These are phyloP conservation scores for Mixia osmundae DNA, from an alignment of 1,284 basidiomycete genomes.

Conservation along the genomic window DNA sequence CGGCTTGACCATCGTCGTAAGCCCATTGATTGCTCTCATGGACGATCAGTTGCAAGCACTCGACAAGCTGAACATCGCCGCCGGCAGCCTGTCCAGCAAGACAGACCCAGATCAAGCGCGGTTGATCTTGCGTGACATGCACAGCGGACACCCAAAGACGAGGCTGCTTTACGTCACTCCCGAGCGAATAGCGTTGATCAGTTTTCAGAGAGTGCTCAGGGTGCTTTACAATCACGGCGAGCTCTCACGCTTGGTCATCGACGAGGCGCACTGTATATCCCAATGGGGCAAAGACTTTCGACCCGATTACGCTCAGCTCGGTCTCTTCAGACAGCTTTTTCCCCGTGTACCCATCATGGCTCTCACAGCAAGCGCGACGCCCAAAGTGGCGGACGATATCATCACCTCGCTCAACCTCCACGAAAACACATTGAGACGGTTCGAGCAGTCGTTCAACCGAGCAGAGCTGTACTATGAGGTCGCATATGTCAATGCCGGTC, in stretches of 20 bases:
- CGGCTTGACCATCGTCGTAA: slow-evolving; percentile 53
- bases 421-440: slow-evolving; percentile 33
- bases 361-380: slow-evolving; percentile 49
- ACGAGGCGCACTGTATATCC: slow-evolving; percentile 32
- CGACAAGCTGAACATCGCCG: slow-evolving; percentile 32
- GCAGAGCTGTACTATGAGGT: slow-evolving; percentile 62
- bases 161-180: slow-evolving; percentile 58
- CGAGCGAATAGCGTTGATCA: slow-evolving; percentile 37
- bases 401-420: slow-evolving; percentile 37
- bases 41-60: slow-evolving; percentile 54
- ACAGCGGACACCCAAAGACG: slow-evolving; percentile 34
- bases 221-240: slow-evolving; percentile 32
- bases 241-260: slow-evolving; percentile 46
- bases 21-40: slow-evolving; percentile 59
- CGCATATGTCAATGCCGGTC: slow-evolving; percentile 19
- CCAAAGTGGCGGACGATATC: slow-evolving; percentile 47
- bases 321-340: slow-evolving; percentile 41
- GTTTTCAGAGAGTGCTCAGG: slow-evolving; percentile 33
- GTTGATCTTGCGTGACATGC: slow-evolving; percentile 36
- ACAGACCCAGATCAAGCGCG: slow-evolving; percentile 31
- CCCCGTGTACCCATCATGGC: slow-evolving; percentile 57
- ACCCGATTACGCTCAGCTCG: slow-evolving; percentile 41
- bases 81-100: slow-evolving; percentile 43
- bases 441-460: slow-evolving; percentile 31
- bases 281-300: slow-evolving; percentile 17